Conservation (phyloP, 208 protist species). For the Leishmania mexicana region DNA sequence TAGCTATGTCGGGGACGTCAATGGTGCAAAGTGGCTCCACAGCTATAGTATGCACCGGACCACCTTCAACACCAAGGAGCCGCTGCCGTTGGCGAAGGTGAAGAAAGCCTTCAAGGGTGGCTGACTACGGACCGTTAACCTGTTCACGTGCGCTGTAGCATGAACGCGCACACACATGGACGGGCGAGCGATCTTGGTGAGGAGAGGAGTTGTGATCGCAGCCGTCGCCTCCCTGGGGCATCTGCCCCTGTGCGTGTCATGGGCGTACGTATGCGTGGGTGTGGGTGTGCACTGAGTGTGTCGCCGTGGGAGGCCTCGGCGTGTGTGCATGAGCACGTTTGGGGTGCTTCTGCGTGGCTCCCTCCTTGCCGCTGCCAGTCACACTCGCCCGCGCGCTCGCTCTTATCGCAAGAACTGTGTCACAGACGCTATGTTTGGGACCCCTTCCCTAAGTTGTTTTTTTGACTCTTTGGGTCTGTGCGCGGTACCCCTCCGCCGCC, state of each 20-base stretch:
- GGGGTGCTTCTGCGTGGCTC: too few species aligned
- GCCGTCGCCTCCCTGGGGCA: neutral
- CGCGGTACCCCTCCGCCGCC: neutral
- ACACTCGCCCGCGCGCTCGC: too few species aligned
- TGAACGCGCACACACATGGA: neutral
- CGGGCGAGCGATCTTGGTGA: neutral
- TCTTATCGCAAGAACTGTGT: neutral
- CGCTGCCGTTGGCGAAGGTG: conserved; percentile 49
- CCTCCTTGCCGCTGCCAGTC: neutral
- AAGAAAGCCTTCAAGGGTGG: conserved; percentile 52
- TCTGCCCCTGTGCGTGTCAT: neutral
- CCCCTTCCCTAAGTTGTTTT: neutral
- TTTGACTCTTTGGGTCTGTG: neutral
- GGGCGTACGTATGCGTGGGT: neutral
- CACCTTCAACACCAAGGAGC: conserved; percentile 34
- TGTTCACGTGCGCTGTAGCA: neutral
- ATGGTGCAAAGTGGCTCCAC: conserved; percentile 46
- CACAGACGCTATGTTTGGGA: neutral
- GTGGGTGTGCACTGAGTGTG: neutral
- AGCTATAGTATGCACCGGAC: conserved; percentile 55
- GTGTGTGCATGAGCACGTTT: neutral
- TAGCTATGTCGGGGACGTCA: conserved; percentile 48
- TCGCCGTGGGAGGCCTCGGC: neutral
- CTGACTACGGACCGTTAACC: neutral
- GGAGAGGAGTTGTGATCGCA: neutral